Base-by-base conservation (phyloP, 2,329 filamentous ascomycete species). In the Drechslerella stenobrocha region DNA sequence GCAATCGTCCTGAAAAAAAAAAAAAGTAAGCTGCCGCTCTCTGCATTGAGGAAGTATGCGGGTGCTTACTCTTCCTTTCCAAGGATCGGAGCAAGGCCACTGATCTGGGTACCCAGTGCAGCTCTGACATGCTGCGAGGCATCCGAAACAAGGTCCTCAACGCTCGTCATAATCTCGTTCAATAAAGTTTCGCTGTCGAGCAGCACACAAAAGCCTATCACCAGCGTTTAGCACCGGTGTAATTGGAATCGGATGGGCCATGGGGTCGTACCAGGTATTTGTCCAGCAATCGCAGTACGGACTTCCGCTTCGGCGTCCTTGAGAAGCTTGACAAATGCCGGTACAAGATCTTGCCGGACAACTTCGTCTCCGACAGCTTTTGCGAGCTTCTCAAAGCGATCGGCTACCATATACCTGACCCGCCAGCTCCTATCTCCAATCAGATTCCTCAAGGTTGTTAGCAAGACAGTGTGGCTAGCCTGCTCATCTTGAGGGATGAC, bases 361-460 rank as follows among this genome's bases (percentile, higher is more conserved):
- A 97, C 91, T 78, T 98, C 93, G 73, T 97, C 92, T 75, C 97
- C 91, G 51, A 98, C 93, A 28, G 93, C 93, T 81, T 96, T 97
- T 70, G 93, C 93, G 76, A 98, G 95, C 90, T 97, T 96, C 78
- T 98, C 93, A 75, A 96, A 98, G 76, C 90, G 85, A 78, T 98
- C 93, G 48, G 93, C 93, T 73, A 98, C 93, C 93, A 98, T 98
- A 78, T 97, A 98, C 76, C 93, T 85, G 67, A 98, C 93, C 75
- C 93, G 86, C 93, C 93, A 98, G 80, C 93, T 97, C 84, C 97
- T 98, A 77, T 98, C 93, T 75, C 96, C 93, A 79, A 98, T 97
- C 75, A 98, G 79, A 79, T 85, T 95, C 74, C 93, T 87, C 75
- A 98, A 80, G 45, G 92, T 90, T 51, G 89, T 92, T 74, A 98